These are phyloP conservation scores for Ogataea siamensis DNA, from an alignment of 805 yeast genomes.

Conservation along the genomic window DNA sequence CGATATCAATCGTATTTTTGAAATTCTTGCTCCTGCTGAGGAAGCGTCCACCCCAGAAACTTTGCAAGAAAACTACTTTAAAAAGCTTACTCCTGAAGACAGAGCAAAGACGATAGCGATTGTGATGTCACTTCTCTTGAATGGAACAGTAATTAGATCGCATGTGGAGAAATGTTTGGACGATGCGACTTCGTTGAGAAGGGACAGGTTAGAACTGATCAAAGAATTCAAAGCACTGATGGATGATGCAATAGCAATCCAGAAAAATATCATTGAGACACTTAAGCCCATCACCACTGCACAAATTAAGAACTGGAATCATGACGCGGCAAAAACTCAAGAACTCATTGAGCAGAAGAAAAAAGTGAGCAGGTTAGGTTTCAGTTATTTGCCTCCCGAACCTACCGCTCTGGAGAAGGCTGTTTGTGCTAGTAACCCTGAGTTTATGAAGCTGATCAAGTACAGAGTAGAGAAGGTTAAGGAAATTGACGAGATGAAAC, in stretches of 20 bases:
- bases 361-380: conserved; percentile 29
- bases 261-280: conserved; percentile 39
- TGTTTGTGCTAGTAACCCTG: conserved; percentile 40
- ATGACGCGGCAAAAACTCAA: conserved; percentile 24
- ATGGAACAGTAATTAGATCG: conserved; percentile 56
- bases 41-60: conserved; percentile 47
- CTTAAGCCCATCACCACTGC: conserved; percentile 29
- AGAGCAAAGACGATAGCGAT: conserved; percentile 60
- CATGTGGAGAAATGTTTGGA: conserved; percentile 70
- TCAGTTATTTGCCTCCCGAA: conserved; percentile 27
- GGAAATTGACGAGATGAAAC: conserved; percentile 45
- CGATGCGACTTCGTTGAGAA: conserved; percentile 55
- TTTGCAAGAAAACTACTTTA: conserved; percentile 54
- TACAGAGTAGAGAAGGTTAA: conserved; percentile 41
- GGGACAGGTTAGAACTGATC: conserved; percentile 63
- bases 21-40: conserved; percentile 56
- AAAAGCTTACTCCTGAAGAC: conserved; percentile 47
- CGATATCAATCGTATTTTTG: conserved; percentile 50
- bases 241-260: conserved; percentile 50
- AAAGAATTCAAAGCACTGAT: conserved; percentile 54
- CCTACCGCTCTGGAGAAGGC: conserved; percentile 37
- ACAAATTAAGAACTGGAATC: conserved; percentile 22
- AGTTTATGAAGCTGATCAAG: conserved; percentile 43
- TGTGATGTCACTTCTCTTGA: conserved; percentile 59
- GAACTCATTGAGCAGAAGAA: conserved; percentile 21